Percentiles rank a stretch among this genome's conserved stretches.
Conservation (phyloP, 208 protist species). For the Trypanosoma mega region DNA sequence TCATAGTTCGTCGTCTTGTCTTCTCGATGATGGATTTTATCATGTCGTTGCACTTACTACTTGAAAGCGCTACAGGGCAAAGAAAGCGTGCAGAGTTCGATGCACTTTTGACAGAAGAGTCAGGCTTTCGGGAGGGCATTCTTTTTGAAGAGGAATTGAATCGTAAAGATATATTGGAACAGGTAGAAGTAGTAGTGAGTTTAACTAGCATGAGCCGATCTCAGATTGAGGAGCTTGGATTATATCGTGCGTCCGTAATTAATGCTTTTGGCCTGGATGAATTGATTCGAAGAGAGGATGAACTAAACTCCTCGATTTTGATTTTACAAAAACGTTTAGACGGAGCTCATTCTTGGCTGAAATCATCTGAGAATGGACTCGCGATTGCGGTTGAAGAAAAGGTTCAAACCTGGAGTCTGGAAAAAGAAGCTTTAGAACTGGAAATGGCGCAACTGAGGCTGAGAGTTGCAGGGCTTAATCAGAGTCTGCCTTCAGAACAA, state of each 20-base stretch:
- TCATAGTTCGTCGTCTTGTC: too few relatives aligned
- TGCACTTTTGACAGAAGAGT: constrained; percentile 14
- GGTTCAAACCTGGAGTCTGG: constrained; percentile 10
- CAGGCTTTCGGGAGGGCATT: constrained; percentile 22
- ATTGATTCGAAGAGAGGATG: constrained; percentile 3
- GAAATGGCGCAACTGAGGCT: constrained; percentile 15
- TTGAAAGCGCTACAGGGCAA: background rate
- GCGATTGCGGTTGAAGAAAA: constrained; percentile 7
- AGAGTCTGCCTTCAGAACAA: constrained; percentile 4
- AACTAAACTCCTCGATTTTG: constrained; percentile 17
- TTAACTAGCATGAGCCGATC: background rate
- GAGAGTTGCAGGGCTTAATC: constrained; percentile 13
- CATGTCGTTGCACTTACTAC: constrained; percentile 9
- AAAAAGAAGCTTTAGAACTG: constrained; percentile 16
- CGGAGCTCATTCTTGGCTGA: constrained; percentile 4
- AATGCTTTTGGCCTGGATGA: constrained; percentile 8
- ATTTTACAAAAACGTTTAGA: constrained; percentile 11
- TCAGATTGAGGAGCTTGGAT: constrained; percentile 5
- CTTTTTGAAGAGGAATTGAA: constrained; percentile 11
- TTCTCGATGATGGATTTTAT: constrained; percentile 1
- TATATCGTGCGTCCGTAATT: constrained; percentile 6
- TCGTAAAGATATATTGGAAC: constrained; percentile 3
- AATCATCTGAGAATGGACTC: constrained; percentile 1
- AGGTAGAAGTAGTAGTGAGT: constrained; percentile 4
- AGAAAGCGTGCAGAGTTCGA: constrained; percentile 9